Evolutionary conservation across 176 grass and related monocot genomes (phyloP), one percentile per base, ranked within the genome.

Genomic region (Triticum urartu): DNA sequence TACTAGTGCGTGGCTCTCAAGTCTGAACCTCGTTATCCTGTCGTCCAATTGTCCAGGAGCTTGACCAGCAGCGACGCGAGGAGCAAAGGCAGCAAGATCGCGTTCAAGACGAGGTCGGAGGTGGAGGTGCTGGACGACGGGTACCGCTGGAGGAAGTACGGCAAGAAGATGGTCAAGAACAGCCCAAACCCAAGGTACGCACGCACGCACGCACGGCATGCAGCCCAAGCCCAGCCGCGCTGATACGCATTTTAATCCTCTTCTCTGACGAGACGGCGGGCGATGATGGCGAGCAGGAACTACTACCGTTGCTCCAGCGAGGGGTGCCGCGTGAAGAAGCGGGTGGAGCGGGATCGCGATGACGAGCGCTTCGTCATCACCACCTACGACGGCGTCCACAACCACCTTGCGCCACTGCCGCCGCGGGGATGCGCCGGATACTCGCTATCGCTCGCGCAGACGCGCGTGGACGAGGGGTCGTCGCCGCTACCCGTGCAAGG

Each of bases 121-220:
- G 72, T 87, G 12, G 92, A 97, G 3, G 86, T 89, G 50, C 74
- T 97, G 76, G 90, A 97, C 30, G 95, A 97, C 75, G 92, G 95
- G 4, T 97, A 92, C 86, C 78, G 83, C 60, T 97, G 92, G 95
- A 92, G 90, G 78, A 97, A 97, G 75, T 94, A 97, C 73, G 95
- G 95, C 54, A 92, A 97, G 88, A 97, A 97, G 78, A 64, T 85
- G 77, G 86, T 94, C 35, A 97, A 97, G 88, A 88, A 80, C 79
- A 97, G 85, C 83, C 92, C 92, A 13, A 92, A 92, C 80, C 94
- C 92, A 20, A 94, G 91, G 91, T 95, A 82, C 56, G 38, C 4
- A 30, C 20, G 4, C 4, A 28, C 20, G 4, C 48, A 38, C 3
- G 18, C 39, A 4, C 14, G 8, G 26, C 78, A 94, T 5, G 28